Conservation (phyloP, 2,329 filamentous ascomycete genomes). For the Phialophora expanda region DNA sequence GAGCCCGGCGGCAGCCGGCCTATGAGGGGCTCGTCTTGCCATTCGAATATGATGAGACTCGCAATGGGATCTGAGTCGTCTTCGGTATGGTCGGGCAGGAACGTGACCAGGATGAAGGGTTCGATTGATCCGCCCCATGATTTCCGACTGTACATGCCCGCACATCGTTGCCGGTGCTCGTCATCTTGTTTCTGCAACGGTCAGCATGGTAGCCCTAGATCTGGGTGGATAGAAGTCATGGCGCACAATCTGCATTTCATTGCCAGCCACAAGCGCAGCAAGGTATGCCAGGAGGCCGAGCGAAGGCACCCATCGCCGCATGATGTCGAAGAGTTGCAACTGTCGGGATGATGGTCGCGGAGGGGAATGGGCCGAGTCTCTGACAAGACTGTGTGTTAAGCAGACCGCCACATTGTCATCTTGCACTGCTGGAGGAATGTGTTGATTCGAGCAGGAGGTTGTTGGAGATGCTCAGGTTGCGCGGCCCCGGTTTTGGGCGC, state of each 20-base stretch:
- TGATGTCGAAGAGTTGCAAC: conserved; percentile 20
- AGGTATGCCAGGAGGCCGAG: conserved; percentile 37
- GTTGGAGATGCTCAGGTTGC: background rate
- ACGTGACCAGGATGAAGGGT: conserved; percentile 86
- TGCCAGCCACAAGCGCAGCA: conserved; percentile 45
- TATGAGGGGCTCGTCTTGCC: conserved; percentile 80
- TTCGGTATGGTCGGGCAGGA: conserved; percentile 61
- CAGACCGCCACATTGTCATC: background rate
- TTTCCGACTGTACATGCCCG: conserved; percentile 90
- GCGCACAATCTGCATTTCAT: conserved; percentile 53
- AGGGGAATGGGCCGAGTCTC: background rate
- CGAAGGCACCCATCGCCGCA: conserved; percentile 37
- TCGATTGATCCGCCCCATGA: conserved; percentile 87
- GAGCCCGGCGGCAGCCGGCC: conserved; percentile 67
- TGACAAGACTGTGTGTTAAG: background rate
- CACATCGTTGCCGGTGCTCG: conserved; percentile 79
- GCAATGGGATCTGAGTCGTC: conserved; percentile 73
- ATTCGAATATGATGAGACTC: conserved; percentile 91
- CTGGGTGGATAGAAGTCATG: background rate
- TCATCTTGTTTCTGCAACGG: conserved; percentile 71
- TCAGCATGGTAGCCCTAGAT: conserved; percentile 21
- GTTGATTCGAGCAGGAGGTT: background rate
- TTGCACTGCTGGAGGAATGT: background rate
- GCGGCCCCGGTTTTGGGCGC: background rate
- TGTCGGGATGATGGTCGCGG: background rate